phyloP scores from a whole-genome alignment of 306 rosid genomes.

The Cicer judaicum region DNA sequence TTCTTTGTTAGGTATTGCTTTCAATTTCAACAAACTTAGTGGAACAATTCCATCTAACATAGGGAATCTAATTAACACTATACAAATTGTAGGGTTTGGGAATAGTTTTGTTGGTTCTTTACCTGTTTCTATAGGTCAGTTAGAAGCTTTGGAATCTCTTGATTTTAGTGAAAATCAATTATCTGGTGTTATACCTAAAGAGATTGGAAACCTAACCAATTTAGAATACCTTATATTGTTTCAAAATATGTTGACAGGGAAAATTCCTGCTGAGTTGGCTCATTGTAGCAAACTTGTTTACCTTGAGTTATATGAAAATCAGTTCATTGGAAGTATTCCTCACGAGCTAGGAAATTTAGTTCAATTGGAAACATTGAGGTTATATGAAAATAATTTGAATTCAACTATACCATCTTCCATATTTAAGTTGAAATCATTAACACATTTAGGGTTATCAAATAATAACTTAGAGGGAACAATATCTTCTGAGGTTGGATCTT shows the following conservation, averaged over 20 bases:
- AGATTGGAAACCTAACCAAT: conserved; percentile 70
- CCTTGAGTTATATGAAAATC: conserved; percentile 61
- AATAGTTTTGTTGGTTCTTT: conserved; percentile 69
- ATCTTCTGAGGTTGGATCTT: conserved; percentile 68
- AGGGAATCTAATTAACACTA: conserved; percentile 58
- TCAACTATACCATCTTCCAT: conserved; percentile 74
- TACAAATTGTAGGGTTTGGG: conserved; percentile 47
- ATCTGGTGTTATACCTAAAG: conserved; percentile 64
- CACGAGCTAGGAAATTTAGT: conserved; percentile 66
- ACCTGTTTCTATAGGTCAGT: conserved; percentile 68
- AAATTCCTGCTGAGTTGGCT: conserved; percentile 70
- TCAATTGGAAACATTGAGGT: conserved; percentile 53
- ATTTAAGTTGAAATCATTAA: conserved; percentile 63
- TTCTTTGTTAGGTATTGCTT: conserved; percentile 59
- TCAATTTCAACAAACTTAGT: conserved; percentile 58
- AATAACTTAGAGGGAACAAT: conserved; percentile 71
- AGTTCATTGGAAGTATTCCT: conserved; percentile 69
- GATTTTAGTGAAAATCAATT: conserved; percentile 72
- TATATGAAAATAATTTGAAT: conserved; percentile 60
- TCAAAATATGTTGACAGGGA: conserved; percentile 63
- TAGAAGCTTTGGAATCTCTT: conserved; percentile 55
- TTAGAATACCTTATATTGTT: conserved; percentile 49
- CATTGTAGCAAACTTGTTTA: conserved; percentile 56
- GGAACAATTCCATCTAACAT: conserved; percentile 70
- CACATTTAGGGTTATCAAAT: conserved; percentile 63